Evolutionary conservation across 1,284 basidiomycete species (phyloP), one percentile per base, ranked within the genome.

Genomic region (Malassezia sp.): DNA sequence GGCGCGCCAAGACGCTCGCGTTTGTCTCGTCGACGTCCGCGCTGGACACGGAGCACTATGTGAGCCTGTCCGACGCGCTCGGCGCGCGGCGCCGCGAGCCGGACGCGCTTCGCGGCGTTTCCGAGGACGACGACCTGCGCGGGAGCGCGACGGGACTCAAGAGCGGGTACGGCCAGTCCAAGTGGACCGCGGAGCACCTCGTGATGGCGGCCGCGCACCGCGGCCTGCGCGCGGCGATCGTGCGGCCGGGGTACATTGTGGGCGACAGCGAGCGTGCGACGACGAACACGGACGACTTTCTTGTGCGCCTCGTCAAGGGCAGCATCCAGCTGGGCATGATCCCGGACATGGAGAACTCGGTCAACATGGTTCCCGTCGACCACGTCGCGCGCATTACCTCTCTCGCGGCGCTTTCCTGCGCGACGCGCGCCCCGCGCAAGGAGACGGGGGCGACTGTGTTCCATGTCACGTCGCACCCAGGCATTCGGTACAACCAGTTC

Each of bases 361-460:
- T 97, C 67, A 97, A 97, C 74, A 91, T 96, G 85, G 85, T 90
- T 15, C 93, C 93, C 0, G 93, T 97, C 22, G 85, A 97, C 72
- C 86, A 93, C 68, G 91, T 99, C 52, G 90, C 93, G 1, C 77
- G 80, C 2, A 83, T 85, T 61, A 80, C 81, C 4, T 74, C 84
- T 17, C 45, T 70, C 24, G 64, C 63, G 0, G 58, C 56, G 24
- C 52, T 68, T 11, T 54, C 53, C 33, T 59, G 56, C 27, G 39
- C 45, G 14, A 38, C 28, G 6, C 38, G 52, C 38, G 12, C 36
- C 15, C 45, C 54, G 26, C 30, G 40, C 5, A 45, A 37, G 24
- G 38, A 50, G 36, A 8, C 69, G 79, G 42, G 74, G 74, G 5
- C 80, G 76, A 45, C 75, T 77, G 89, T 96, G 10, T 75, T 87